These are phyloP conservation scores for Saccharomycopsis sp. DNA, from an alignment of 805 yeast genomes.

Conservation along the genomic window DNA sequence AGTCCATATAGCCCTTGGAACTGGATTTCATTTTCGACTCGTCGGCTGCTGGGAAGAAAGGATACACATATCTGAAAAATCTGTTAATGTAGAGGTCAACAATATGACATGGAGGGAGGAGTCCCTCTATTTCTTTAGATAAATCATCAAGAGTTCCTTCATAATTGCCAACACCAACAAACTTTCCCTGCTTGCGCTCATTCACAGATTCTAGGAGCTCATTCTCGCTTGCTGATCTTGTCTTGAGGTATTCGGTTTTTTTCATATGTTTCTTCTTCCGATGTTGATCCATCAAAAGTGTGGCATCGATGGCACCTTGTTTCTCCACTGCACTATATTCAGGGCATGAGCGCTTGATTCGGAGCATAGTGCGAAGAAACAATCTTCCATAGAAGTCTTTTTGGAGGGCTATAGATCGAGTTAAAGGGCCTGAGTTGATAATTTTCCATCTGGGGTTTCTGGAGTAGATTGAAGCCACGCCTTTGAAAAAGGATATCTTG, in stretches of 20 bases:
- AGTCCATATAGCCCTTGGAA: slow-evolving; percentile 26
- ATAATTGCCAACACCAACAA: not conserved
- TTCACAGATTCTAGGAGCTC: not conserved
- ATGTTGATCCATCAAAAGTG: not conserved
- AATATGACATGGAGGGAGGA: slow-evolving; percentile 36
- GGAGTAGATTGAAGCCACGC: slow-evolving; percentile 11
- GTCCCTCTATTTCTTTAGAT: slow-evolving; percentile 26
- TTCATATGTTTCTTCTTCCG: not conserved
- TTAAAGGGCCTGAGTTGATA: slow-evolving; percentile 11
- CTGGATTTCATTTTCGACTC: slow-evolving; percentile 28
- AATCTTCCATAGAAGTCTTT: slow-evolving; percentile 18
- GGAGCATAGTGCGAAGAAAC: slow-evolving; percentile 12
- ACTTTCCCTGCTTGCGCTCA: not conserved
- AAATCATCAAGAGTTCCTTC: not conserved
- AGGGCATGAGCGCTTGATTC: not conserved
- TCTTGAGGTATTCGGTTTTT: not conserved
- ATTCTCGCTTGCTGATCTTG: not conserved
- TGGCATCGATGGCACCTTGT: not conserved
- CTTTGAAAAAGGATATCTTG: slow-evolving; percentile 11
- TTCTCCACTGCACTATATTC: not conserved
- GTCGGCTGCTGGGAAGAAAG: slow-evolving; percentile 43
- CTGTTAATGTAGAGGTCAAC: slow-evolving; percentile 39
- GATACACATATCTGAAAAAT: slow-evolving; percentile 39
- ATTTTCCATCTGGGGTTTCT: slow-evolving; percentile 9
- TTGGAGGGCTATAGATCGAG: slow-evolving; percentile 6